phyloP scores from a whole-genome alignment of 2,329 filamentous ascomycete genomes.

The Aspergillus oerlinghausenensis region DNA sequence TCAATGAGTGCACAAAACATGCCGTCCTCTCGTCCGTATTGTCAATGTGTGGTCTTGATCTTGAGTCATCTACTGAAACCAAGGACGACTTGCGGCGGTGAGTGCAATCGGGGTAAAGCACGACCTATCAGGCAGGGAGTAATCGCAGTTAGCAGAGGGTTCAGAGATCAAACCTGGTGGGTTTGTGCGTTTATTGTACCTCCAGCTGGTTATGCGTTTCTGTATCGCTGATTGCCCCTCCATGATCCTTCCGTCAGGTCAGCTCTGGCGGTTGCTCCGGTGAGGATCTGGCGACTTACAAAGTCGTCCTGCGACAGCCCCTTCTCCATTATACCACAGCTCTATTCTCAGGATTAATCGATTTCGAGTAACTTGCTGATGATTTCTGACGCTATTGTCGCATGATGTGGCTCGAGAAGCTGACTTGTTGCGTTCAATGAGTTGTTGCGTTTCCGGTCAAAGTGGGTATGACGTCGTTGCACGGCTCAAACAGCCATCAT shows the following conservation, averaged over 20 bases:
- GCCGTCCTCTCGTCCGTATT: conserved; percentile 42
- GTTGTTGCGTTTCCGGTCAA: conserved; percentile 9
- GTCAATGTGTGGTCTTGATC: conserved; percentile 34
- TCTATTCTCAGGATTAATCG: background rate
- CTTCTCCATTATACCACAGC: conserved; percentile 1
- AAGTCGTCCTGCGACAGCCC: conserved; percentile 6
- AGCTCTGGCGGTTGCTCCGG: conserved; percentile 1
- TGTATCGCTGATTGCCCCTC: conserved; percentile 30
- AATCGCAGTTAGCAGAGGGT: conserved; percentile 1
- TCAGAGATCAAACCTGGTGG: background rate
- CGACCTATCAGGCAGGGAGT: conserved; percentile 42
- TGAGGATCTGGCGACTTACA: conserved; percentile 16
- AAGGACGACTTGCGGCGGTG: conserved; percentile 60
- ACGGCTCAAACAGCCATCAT: background rate
- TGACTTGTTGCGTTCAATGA: background rate
- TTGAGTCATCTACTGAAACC: conserved; percentile 41
- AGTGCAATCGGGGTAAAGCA: conserved; percentile 49
- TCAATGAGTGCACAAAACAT: conserved; percentile 59
- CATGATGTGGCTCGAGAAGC: background rate
- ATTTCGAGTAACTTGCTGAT: background rate
- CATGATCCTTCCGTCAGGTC: conserved; percentile 20
- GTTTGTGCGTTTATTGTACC: conserved; percentile 16
- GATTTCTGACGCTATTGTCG: background rate
- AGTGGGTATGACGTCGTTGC: conserved; percentile 27
- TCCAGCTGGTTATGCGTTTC: conserved; percentile 35